Evolutionary conservation across 2,329 filamentous ascomycete genomes (phyloP).

Genomic region (Exserohilum rostratum): DNA sequence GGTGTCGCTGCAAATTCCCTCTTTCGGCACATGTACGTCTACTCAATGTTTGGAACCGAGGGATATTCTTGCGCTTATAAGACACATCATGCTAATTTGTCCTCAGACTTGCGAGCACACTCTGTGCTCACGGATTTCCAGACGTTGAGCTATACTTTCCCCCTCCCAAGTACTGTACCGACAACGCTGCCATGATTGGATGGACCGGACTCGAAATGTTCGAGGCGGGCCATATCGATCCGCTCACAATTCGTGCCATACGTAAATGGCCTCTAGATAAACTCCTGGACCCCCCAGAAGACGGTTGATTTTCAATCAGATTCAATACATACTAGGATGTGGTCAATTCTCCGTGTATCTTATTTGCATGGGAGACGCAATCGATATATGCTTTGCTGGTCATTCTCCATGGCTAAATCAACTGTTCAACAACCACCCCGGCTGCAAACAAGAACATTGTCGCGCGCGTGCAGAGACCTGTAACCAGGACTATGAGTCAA

Average conservation of each 20-base stretch:
- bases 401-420: neutral
- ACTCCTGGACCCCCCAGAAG: constrained; percentile 34
- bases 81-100: constrained; percentile 10
- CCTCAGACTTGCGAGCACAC: constrained; percentile 54
- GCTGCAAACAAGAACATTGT: neutral
- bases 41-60: neutral
- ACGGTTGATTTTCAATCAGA: constrained; percentile 13
- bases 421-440: neutral
- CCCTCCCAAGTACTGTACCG: constrained; percentile 80
- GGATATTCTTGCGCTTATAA: neutral
- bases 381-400: neutral
- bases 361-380: neutral
- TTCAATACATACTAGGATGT: neutral
- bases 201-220: constrained; percentile 96
- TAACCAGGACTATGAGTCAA: neutral
- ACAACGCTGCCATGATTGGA: constrained; percentile 97
- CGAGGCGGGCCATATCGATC: constrained; percentile 65
- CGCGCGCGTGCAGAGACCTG: neutral
- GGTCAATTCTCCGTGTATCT: neutral
- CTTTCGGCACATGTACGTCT: constrained; percentile 66
- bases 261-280: constrained; percentile 48
- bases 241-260: constrained; percentile 39
- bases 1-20: constrained; percentile 89
- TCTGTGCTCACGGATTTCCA: constrained; percentile 70
- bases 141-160: constrained; percentile 72